A percentile compares a stretch with the other conserved stretches of the same genome.
Evolutionary conservation across 768 basidiomycete genomes (phyloP).

Genomic region (Boletus subparvulus): DNA sequence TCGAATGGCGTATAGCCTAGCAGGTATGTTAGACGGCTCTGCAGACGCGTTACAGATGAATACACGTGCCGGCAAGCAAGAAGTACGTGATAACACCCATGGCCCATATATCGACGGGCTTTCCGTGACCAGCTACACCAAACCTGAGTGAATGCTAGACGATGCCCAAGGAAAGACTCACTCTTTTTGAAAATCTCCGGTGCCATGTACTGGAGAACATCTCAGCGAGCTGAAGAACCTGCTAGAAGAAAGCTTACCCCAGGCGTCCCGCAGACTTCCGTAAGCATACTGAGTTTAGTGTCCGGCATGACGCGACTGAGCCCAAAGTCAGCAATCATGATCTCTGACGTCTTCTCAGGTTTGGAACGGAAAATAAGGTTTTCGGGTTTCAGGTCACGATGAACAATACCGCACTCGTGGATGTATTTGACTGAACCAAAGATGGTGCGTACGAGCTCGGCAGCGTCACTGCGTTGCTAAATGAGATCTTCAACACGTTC

Average conservation of each 20-base stretch:
- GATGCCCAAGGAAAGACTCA: slow-evolving; percentile 35
- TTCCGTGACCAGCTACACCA: slow-evolving; percentile 77
- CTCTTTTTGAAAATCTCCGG: slow-evolving; percentile 95
- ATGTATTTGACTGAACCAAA: slow-evolving; percentile 87
- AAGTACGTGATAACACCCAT: slow-evolving; percentile 99
- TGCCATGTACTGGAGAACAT: slow-evolving; percentile 71
- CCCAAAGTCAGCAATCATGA: slow-evolving; percentile 98
- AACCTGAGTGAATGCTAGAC: neutral
- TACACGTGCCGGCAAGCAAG: slow-evolving; percentile 63
- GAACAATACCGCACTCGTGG: slow-evolving; percentile 89
- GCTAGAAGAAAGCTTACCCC: slow-evolving; percentile 50
- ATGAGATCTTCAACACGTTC: slow-evolving; percentile 16
- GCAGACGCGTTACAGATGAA: neutral
- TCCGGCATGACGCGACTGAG: slow-evolving; percentile 89
- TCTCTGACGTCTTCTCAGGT: slow-evolving; percentile 81
- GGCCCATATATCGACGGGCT: slow-evolving; percentile 95
- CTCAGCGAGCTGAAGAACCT: slow-evolving; percentile 3
- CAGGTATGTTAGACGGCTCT: neutral
- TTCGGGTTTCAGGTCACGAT: slow-evolving; percentile 96
- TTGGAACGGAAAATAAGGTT: slow-evolving; percentile 92
- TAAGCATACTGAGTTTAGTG: slow-evolving; percentile 81
- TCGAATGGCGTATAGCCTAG: slow-evolving; percentile 95
- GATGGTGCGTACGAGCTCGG: slow-evolving; percentile 83
- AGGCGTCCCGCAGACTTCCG: slow-evolving; percentile 95
- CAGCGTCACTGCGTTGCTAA: slow-evolving; percentile 70